These are phyloP conservation scores for Cyanidiococcus yangmingshanensis DNA, from an alignment of 23 red algal genomes.

Conservation along the genomic window DNA sequence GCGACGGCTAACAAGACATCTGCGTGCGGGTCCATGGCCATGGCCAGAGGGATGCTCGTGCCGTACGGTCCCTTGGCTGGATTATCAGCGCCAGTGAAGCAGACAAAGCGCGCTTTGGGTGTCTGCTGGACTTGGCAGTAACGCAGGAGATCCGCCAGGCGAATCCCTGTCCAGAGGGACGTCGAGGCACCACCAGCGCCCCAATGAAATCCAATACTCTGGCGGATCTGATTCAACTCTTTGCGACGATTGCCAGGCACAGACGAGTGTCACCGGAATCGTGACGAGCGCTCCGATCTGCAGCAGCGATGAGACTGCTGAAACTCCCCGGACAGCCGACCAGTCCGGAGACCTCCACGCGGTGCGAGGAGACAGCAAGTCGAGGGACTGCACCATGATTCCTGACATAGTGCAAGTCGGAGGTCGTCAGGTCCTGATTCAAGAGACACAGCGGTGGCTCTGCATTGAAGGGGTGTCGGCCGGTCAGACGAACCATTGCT, in stretches of 20 bases:
- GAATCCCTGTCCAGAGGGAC: conserved; percentile 79
- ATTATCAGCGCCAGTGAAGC: conserved; percentile 67
- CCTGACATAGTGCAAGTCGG: conserved; percentile 67
- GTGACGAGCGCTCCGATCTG: conserved; percentile 35
- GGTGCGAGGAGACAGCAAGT: conserved; percentile 39
- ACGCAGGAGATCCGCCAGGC: conserved; percentile 41
- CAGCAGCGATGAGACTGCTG: conserved; percentile 44
- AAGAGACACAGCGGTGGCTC: conserved; percentile 57
- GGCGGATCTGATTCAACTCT: conserved; percentile 85
- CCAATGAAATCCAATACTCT: conserved; percentile 90
- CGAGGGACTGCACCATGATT: conserved; percentile 60
- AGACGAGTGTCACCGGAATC: conserved; percentile 77
- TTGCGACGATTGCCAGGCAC: conserved; percentile 92
- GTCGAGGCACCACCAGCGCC: conserved; percentile 52
- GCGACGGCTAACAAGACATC: conserved; percentile 89
- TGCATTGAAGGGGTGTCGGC: conserved; percentile 85
- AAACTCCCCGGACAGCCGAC: conserved; percentile 29
- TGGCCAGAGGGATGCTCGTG: conserved; percentile 72
- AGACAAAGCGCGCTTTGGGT: conserved; percentile 45
- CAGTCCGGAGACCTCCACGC: conserved; percentile 40
- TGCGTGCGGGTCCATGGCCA: conserved; percentile 63
- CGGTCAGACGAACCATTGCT: conserved; percentile 59
- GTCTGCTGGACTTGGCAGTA: conserved; percentile 24
- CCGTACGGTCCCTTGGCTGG: conserved; percentile 73
- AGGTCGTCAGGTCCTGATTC: conserved; percentile 56